Evolutionary conservation across 352 stramenopile species (phyloP).

Genomic region (Thraustotheca clavata): DNA sequence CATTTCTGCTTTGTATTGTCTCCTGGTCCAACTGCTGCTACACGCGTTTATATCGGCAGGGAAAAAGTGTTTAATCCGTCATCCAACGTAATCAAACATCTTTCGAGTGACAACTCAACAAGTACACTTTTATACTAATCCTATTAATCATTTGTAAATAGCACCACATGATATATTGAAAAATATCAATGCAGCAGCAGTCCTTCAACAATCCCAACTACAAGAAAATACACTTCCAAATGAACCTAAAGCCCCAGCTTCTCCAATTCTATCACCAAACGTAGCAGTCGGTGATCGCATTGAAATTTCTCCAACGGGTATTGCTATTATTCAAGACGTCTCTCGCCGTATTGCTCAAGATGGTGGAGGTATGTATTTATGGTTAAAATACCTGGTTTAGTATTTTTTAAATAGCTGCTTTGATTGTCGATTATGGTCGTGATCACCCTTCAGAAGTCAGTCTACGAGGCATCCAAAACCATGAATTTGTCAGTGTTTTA

Average conservation of each 20-base stretch:
- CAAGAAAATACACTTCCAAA: slow-evolving; percentile 21
- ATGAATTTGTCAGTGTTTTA: slow-evolving; percentile 91
- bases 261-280: slow-evolving; percentile 39
- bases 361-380: slow-evolving; percentile 37
- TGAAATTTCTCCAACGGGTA: slow-evolving; percentile 90
- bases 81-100: slow-evolving; percentile 12
- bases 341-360: slow-evolving; percentile 75
- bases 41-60: slow-evolving; percentile 80
- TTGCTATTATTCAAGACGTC: slow-evolving; percentile 90
- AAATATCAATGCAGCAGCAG: slow-evolving; percentile 4
- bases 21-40: slow-evolving; percentile 83
- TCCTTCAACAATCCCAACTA: slow-evolving; percentile 19
- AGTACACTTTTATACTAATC: background rate
- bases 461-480: slow-evolving; percentile 90
- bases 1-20: slow-evolving; percentile 93
- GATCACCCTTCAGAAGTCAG: slow-evolving; percentile 84
- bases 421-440: slow-evolving; percentile 95
- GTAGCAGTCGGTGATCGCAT: slow-evolving; percentile 80
- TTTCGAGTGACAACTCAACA: background rate
- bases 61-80: slow-evolving; percentile 70
- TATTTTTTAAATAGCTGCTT: slow-evolving; percentile 31
- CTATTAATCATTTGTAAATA: background rate
- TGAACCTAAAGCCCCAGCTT: slow-evolving; percentile 30
- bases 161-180: slow-evolving; percentile 14
- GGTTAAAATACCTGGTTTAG: background rate